A percentile compares a stretch with the other conserved stretches of the same genome.
These are phyloP conservation scores for Populus hybrid DNA, from an alignment of 441 rosid genomes.

Conservation along the genomic window DNA sequence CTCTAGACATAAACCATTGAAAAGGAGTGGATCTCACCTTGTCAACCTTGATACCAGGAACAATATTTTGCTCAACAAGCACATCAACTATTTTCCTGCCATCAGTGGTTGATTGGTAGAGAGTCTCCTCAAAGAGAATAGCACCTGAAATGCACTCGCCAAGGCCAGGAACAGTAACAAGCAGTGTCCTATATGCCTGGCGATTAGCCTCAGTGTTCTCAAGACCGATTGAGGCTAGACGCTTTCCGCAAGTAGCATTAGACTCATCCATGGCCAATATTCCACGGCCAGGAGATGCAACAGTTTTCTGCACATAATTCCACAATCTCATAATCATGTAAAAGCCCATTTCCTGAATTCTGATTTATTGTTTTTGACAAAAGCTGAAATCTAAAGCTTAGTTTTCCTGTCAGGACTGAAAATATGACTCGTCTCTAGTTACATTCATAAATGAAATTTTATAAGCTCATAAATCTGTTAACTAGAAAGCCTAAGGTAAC, in stretches of 20 bases:
- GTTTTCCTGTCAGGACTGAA: no score
- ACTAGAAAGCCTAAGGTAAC: no score
- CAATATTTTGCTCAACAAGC: conserved; percentile 73
- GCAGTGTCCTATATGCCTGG: conserved; percentile 85
- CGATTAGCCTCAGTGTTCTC: conserved; percentile 95
- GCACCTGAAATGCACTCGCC: conserved; percentile 68
- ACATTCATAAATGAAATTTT: no score
- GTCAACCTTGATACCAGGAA: conserved; percentile 60
- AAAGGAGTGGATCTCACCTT: conserved; percentile 42
- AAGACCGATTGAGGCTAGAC: conserved; percentile 75
- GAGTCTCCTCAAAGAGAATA: conserved; percentile 87
- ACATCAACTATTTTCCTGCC: conserved; percentile 89
- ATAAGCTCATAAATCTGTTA: no score
- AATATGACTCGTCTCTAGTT: no score
- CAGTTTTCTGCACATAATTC: conserved; percentile 49
- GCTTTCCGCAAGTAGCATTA: conserved; percentile 88
- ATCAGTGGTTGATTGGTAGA: conserved; percentile 73
- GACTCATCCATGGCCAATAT: conserved; percentile 97
- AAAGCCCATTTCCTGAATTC: no score
- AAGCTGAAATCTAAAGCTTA: no score
- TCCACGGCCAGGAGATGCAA: conserved; percentile 91
- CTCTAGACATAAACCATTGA: no score
- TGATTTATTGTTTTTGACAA: no score
- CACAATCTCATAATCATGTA: no score
- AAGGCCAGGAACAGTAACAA: conserved; percentile 70